Conservation (phyloP, 768 basidiomycete species). For the Lyophyllum atratum region DNA sequence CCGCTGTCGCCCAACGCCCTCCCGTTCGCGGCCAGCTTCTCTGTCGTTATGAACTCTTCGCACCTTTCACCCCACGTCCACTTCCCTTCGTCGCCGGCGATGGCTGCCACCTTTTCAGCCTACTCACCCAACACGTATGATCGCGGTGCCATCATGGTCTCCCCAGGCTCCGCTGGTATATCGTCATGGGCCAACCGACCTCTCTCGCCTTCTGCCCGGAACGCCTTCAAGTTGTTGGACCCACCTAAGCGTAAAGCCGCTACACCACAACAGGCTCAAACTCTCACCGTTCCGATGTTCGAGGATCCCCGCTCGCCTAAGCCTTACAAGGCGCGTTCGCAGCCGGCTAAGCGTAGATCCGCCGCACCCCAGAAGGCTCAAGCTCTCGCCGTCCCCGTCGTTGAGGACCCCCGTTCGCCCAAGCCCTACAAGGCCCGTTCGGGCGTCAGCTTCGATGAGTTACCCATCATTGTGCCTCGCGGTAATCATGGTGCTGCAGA, state of each 20-base stretch:
- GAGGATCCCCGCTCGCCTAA: slow-evolving; percentile 44
- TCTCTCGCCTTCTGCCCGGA: slow-evolving; percentile 32
- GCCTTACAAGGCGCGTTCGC: slow-evolving; percentile 18
- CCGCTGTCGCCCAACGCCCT: slow-evolving; percentile 36
- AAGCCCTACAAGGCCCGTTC: slow-evolving; percentile 23
- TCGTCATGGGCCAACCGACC: slow-evolving; percentile 57
- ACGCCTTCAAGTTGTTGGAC: slow-evolving; percentile 35
- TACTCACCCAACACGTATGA: slow-evolving; percentile 65
- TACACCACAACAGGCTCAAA: background rate
- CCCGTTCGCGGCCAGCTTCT: slow-evolving; percentile 32
- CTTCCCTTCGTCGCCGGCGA: slow-evolving; percentile 62
- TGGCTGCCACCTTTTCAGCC: slow-evolving; percentile 56
- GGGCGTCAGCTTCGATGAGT: slow-evolving; percentile 14
- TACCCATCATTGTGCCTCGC: slow-evolving; percentile 16
- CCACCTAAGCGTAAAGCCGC: slow-evolving; percentile 27
- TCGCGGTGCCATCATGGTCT: slow-evolving; percentile 61
- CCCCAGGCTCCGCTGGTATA: slow-evolving; percentile 55
- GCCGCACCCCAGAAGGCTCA: background rate
- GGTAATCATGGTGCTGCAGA: slow-evolving; percentile 18
- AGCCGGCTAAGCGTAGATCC: background rate
- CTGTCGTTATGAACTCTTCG: slow-evolving; percentile 31
- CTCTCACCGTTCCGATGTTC: slow-evolving; percentile 23
- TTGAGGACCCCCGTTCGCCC: slow-evolving; percentile 43
- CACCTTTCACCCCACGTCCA: slow-evolving; percentile 56
- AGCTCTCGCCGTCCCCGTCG: slow-evolving; percentile 18